Evolutionary conservation across 169 alveolate species (phyloP), one percentile per base, ranked within the genome.

Genomic region (Miamiensis avidus): DNA sequence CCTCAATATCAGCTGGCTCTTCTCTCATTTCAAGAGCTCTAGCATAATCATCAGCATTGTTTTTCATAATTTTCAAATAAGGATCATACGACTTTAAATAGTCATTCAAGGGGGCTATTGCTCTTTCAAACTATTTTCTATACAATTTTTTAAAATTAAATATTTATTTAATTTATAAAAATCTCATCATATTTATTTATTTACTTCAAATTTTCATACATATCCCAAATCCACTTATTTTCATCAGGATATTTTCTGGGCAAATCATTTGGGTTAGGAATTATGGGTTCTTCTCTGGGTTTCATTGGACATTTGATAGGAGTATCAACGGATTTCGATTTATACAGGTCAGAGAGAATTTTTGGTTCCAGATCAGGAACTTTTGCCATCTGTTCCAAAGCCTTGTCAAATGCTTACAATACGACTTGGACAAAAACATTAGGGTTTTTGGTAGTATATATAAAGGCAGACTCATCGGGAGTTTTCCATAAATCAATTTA

Each of bases 311-410:
- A 95, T 77, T 95, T 95, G 25, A 96, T 84, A 15, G 89, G 91
- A 65, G 92, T 92, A 74, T 94, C 95, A 79, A 93, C 85, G 65
- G 94, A 95, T 84, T 96, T 96, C 29, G 96, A 94, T 85, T 96
- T 96, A 91, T 95, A 95, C 69, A 97, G 90, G 88, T 96, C 96
- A 25, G 96, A 95, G 77, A 96, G 91, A 15, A 97, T 91, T 64
- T 93, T 92, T 49, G 97, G 98, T 85, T 97, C 99, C 28, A 97
- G 94, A 83, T 97, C 96, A 0, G 98, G 96, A 34, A 97, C 95
- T 74, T 95, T 93, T 64, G 96, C 95, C 89, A 97, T 91, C 84
- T 93, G 91, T 84, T 94, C 96, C 27, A 96, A 83, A 29, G 98
- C 98, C 85, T 96, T 97, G 34, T 96, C 98, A 85, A 96, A 95